Conservation (phyloP, 345 rosid genomes). For the Punica granatum region DNA sequence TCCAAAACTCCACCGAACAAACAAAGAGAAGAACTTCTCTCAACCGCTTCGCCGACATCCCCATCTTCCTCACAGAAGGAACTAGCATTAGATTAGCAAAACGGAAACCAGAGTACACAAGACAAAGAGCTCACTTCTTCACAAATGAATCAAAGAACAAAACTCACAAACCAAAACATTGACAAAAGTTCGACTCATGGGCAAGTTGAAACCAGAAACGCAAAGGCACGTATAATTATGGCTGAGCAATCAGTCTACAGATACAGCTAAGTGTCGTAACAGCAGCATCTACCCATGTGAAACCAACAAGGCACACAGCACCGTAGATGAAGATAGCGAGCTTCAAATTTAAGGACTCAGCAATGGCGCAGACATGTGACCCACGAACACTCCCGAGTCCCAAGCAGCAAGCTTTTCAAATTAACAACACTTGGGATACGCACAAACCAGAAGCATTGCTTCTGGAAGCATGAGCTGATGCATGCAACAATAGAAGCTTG, state of each 20-base stretch:
- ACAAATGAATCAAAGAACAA: neutral
- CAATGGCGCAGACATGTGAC: neutral
- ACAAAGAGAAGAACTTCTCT: conserved; percentile 36
- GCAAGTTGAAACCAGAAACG: neutral
- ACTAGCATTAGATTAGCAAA: neutral
- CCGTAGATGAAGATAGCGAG: too few species aligned
- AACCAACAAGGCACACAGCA: too few species aligned
- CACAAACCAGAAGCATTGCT: too few species aligned
- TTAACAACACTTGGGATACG: too few species aligned
- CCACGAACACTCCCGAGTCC: too few species aligned
- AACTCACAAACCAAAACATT: neutral
- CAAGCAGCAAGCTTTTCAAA: too few species aligned
- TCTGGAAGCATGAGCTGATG: neutral
- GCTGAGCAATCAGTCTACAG: too few species aligned
- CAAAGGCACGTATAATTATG: too few species aligned
- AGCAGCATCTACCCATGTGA: too few species aligned
- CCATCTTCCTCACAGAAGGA: conserved; percentile 8
- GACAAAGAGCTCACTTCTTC: neutral
- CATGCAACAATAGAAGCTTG: neutral
- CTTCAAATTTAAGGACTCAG: neutral
- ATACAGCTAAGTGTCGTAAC: too few species aligned
- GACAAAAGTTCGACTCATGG: neutral
- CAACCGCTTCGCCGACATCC: conserved; percentile 21
- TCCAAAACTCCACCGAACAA: conserved; percentile 49
- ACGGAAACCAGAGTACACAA: neutral